Conservation (phyloP, 345 rosid genomes). For the Sisymbrium altissimum region DNA sequence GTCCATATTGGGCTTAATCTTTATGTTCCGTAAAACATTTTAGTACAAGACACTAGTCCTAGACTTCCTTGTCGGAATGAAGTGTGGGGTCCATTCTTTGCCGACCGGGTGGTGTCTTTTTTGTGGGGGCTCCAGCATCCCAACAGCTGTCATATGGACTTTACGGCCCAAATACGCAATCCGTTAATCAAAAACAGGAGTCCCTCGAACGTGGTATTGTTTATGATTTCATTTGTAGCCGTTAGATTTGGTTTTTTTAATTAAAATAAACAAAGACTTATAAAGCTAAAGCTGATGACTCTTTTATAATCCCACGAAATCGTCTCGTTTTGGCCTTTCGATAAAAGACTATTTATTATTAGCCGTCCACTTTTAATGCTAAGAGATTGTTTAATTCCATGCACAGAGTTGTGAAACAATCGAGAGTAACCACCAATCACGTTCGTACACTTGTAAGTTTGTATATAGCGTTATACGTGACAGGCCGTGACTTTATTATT, state of each 20-base stretch:
- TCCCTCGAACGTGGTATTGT: constrained; percentile 14
- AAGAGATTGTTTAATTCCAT: not conserved
- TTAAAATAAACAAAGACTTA: not conserved
- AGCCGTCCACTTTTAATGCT: too few relatives aligned
- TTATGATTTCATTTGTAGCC: too few relatives aligned
- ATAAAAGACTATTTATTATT: not conserved
- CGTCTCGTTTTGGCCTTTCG: constrained; percentile 21
- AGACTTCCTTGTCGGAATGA: not conserved
- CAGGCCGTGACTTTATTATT: constrained; percentile 7
- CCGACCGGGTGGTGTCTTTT: not conserved
- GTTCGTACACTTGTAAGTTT: not conserved
- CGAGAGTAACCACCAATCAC: not conserved
- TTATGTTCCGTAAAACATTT: not conserved
- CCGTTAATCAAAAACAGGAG: not conserved
- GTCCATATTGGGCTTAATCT: not conserved
- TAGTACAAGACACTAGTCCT: not conserved
- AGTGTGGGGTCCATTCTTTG: constrained; percentile 14
- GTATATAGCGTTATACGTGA: not conserved
- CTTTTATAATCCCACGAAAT: constrained; percentile 26
- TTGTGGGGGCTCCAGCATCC: constrained; percentile 3
- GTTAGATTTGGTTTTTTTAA: constrained; percentile 16
- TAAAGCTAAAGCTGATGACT: not conserved
- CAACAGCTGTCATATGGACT: constrained; percentile 20
- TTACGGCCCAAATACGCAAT: constrained; percentile 1
- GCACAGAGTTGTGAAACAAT: not conserved